Percentiles rank a stretch among this genome's conserved stretches.
These are phyloP conservation scores for Gastrodia elata DNA, from an alignment of 106 monocot genomes.

Conservation along the genomic window DNA sequence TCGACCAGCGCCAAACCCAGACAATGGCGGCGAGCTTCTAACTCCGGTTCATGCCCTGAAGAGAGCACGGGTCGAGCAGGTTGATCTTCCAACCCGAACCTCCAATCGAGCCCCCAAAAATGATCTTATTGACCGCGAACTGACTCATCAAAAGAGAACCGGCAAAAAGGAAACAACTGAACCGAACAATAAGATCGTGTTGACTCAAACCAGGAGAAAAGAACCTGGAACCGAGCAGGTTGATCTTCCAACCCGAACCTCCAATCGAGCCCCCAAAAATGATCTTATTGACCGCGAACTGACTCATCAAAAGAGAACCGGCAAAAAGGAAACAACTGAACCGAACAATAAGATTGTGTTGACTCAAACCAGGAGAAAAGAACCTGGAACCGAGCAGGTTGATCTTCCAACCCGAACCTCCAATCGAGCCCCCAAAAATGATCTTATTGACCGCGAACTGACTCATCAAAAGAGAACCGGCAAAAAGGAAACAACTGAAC, in stretches of 20 bases:
- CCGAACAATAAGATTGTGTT: neutral
- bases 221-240: too few species aligned
- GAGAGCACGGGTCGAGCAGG: neutral
- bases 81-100: neutral
- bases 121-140: neutral
- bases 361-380: too few species aligned
- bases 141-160: constrained; percentile 7
- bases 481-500: neutral
- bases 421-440: neutral
- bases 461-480: constrained; percentile 7
- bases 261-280: neutral
- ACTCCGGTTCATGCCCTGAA: constrained; percentile 15
- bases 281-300: constrained; percentile 3
- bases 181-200: too few species aligned
- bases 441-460: constrained; percentile 3
- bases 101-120: neutral
- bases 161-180: neutral
- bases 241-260: neutral
- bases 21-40: constrained; percentile 3
- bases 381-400: too few species aligned
- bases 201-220: too few species aligned
- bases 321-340: neutral
- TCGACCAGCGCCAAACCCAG: neutral
- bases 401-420: neutral
- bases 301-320: constrained; percentile 7